Conservation (phyloP, 257 asterid species). For the Lavandula angustifolia region DNA sequence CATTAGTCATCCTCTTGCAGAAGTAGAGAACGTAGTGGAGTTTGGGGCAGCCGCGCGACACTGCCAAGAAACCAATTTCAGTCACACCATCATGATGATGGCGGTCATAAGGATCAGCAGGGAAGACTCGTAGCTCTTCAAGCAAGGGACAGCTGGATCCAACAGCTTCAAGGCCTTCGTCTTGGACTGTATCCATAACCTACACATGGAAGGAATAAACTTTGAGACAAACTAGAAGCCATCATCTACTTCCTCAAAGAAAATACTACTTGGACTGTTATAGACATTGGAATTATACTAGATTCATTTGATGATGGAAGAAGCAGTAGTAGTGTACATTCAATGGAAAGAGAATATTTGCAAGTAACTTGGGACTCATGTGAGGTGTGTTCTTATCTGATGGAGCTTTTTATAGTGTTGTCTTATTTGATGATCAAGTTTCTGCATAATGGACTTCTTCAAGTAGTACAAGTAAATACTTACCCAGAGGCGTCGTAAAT, state of each 20-base stretch:
- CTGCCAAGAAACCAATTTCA: constrained; percentile 72
- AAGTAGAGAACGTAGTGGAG: constrained; percentile 86
- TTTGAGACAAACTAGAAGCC: too few species aligned
- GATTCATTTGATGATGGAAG: not conserved
- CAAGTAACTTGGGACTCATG: not conserved
- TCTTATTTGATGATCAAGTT: constrained; percentile 1
- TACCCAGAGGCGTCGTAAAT: constrained; percentile 86
- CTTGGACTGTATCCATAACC: constrained; percentile 78
- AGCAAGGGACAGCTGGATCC: constrained; percentile 76
- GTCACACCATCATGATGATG: constrained; percentile 69
- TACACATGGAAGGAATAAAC: constrained; percentile 34
- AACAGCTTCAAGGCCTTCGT: constrained; percentile 80
- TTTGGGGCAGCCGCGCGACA: constrained; percentile 73
- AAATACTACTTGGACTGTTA: not conserved
- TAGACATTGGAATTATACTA: not conserved
- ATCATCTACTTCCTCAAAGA: not conserved
- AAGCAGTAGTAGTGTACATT: not conserved
- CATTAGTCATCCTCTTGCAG: constrained; percentile 86
- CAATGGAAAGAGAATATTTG: constrained; percentile 1
- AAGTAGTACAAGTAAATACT: constrained; percentile 31
- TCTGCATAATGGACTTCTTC: not conserved
- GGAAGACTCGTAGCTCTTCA: constrained; percentile 83
- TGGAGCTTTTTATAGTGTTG: not conserved
- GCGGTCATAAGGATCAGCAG: constrained; percentile 60
- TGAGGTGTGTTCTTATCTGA: not conserved